Conservation (phyloP, 495 filamentous ascomycete genomes). For the Aspergillus kassunensis region DNA sequence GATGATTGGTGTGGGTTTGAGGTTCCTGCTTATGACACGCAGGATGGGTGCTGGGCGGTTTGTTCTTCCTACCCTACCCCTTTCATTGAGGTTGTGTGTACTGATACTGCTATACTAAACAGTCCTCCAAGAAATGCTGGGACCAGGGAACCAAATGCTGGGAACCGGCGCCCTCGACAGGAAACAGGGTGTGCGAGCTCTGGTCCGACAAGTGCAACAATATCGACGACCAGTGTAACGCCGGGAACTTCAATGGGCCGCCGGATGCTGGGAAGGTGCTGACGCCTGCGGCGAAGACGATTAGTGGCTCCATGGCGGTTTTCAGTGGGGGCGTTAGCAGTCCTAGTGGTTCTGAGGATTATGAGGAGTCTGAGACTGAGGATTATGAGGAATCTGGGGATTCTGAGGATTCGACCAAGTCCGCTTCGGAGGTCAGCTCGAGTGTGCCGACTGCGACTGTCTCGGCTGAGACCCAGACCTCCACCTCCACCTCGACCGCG, state of each 20-base stretch:
- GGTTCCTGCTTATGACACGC: constrained; percentile 47
- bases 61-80: neutral
- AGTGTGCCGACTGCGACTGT: too few relatives aligned
- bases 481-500: too few relatives aligned
- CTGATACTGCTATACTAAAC: neutral
- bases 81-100: neutral
- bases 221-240: constrained; percentile 45
- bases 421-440: too few relatives aligned
- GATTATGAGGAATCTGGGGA: too few relatives aligned
- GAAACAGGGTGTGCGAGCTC: constrained; percentile 49
- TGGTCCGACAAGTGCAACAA: constrained; percentile 59
- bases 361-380: too few relatives aligned
- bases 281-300: constrained; percentile 22
- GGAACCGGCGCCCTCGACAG: constrained; percentile 51
- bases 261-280: constrained; percentile 50
- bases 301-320: neutral
- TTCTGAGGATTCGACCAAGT: too few relatives aligned
- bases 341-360: neutral
- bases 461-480: too few relatives aligned
- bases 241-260: constrained; percentile 52
- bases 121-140: constrained; percentile 51
- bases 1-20: constrained; percentile 69
- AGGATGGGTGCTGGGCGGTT: constrained; percentile 55
- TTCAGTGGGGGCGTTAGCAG: constrained; percentile 1
- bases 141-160: constrained; percentile 55